Evolutionary conservation across 768 basidiomycete species (phyloP), one percentile per base, ranked within the genome.

Genomic region (Boletus vermiculosoides): DNA sequence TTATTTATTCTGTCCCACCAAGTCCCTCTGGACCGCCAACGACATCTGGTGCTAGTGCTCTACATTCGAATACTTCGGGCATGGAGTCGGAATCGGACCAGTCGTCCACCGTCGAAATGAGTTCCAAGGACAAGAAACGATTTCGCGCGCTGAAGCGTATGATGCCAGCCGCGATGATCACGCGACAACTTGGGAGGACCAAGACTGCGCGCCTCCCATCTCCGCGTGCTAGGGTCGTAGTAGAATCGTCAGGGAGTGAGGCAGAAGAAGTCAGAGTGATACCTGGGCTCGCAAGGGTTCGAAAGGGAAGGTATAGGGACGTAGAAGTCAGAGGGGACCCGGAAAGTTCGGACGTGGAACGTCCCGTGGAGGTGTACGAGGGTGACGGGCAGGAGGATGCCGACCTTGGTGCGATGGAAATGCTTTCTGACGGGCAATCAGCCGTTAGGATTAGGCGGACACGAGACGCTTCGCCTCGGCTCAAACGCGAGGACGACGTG

Each of bases 291-390:
- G 78, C 82, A 23, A 75, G 78, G 23, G 69, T 73, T 47, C 75
- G 79, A 45, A 72, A 67, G 44, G 65, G 74, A 22, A 67, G 69
- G 28, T 67, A 74, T 8, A 71, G 61, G 50, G 68, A 73, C 51
- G 56, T 68, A 33, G 78, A 80, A 7, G 76, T 88, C 51, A 80
- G 73, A 59, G 87, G 86, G 8, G 88, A 88, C 60, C 69, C 84
- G 1, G 86, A 88, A 65, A 87, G 84, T 69, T 80, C 80, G 23
- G 80, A 81, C 34, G 65, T 72, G 28, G 72, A 71, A 25, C 54
- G 1, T 28, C 53, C 57, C 23, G 9, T 11, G 12, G 45, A 50
- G 10, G 28, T 7, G 5, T 40, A 45, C 23, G 51, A 59, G 31
- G 52, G 18, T 18, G 52, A 42, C 10, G 50, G 34, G 49, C 52